These are phyloP conservation scores for Beauveria brongniartii DNA, from an alignment of 2,329 filamentous ascomycete species.

Conservation along the genomic window DNA sequence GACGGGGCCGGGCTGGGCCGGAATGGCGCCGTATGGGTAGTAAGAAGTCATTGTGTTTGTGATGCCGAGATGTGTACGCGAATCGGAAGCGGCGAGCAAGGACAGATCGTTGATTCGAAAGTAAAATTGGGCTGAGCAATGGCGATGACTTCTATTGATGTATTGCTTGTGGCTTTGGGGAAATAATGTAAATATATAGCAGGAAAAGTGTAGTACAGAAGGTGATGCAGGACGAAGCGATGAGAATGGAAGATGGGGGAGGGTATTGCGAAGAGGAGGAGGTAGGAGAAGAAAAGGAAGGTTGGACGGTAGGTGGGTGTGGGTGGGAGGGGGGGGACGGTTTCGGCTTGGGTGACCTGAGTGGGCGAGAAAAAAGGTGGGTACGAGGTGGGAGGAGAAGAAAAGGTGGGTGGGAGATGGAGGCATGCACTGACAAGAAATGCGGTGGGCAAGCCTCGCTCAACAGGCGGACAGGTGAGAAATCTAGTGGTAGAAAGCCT, in stretches of 20 bases:
- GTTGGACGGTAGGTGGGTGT: constrained; percentile 5
- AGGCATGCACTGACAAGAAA: constrained; percentile 11
- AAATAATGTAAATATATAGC: constrained; percentile 1
- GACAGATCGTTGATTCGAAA: not conserved
- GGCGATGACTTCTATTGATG: not conserved
- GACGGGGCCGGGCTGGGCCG: constrained; percentile 49
- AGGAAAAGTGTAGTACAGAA: constrained; percentile 4
- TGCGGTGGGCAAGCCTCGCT: constrained; percentile 3
- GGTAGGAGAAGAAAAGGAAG: constrained; percentile 11
- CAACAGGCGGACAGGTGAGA: not conserved
- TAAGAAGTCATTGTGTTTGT: constrained; percentile 50
- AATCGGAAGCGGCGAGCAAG: not conserved
- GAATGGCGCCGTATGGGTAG: constrained; percentile 54
- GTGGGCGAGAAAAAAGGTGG: constrained; percentile 1
- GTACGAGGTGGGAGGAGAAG: not conserved
- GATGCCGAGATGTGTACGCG: constrained; percentile 18
- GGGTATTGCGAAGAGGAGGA: not conserved
- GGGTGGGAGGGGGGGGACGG: constrained; percentile 2
- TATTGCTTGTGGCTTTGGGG: not conserved
- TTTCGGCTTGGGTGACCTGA: constrained; percentile 2
- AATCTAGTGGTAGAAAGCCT: not conserved
- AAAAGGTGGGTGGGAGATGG: constrained; percentile 1
- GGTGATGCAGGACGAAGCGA: not conserved
- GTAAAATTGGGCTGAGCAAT: not conserved
- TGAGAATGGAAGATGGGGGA: constrained; percentile 4